Evolutionary conservation across 495 filamentous ascomycete species (phyloP), one percentile per base, ranked within the genome.

Genomic region (Cudoniella acicularis): DNA sequence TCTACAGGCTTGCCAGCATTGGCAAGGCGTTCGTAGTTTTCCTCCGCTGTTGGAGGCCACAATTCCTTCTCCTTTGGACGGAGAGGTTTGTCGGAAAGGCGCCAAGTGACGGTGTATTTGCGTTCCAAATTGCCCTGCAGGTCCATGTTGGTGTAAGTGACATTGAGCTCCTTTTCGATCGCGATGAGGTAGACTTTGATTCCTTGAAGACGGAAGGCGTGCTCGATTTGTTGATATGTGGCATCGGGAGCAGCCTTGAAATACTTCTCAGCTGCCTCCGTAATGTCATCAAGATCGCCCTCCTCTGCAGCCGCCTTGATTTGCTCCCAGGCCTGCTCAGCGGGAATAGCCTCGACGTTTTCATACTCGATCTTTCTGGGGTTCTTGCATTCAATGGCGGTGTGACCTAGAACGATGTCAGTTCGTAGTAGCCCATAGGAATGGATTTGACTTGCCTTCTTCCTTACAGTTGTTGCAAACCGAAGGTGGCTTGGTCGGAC

Each of bases 111-210:
- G 11, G 81, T 76, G 66, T 88, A 96, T 64, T 87, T 87, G 67
- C 86, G 83, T 65, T 88, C 82, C 1, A 86, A 68, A 56, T 91
- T 86, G 20, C 94, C 94, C 62, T 96, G 87, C 9, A 96, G 79
- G 59, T 94, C 85, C 72, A 97, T 63, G 45, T 62, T 64, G 56
- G 84, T 92, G 61, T 88, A 79, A 3, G 85, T 86, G 16, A 77
- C 65, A 0, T 76, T 69, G 6, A 87, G 57, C 36, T 83, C 76
- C 58, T 86, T 79, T 81, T 90, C 86, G 57, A 88, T 71, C 18
- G 87, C 92, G 65, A 96, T 92, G 30, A 97, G 73, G 69, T 86
- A 87, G 24, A 91, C 66, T 2, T 76, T 75, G 59, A 91, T 76
- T 0, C 77, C 69, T 20, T 89, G 79, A 0, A 64, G 61, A 13